These are phyloP conservation scores for Talaromyces funiculosus DNA, from an alignment of 2,329 filamentous ascomycete species.

Conservation along the genomic window DNA sequence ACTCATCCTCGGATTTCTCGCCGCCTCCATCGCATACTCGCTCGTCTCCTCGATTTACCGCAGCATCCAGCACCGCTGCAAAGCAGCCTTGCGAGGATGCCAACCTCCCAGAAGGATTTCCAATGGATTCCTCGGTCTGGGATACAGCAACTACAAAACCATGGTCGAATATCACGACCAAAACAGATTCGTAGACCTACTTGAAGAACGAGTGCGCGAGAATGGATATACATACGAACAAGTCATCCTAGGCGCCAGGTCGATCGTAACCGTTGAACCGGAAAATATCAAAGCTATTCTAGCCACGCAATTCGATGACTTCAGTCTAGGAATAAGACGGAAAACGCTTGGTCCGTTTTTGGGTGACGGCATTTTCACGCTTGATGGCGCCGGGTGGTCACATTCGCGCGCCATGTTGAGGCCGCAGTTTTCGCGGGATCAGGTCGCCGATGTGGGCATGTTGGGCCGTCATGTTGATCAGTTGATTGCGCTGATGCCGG, in stretches of 20 bases:
- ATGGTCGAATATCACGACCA: neutral
- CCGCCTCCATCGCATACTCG: neutral
- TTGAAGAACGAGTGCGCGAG: neutral
- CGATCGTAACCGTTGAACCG: conserved; percentile 13
- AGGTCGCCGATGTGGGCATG: conserved; percentile 52
- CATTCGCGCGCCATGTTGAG: conserved; percentile 10
- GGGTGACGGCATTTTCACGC: conserved; percentile 51
- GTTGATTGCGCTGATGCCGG: conserved; percentile 63
- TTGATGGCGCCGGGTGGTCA: conserved; percentile 68
- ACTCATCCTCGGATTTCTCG: neutral
- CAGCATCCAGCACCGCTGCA: neutral
- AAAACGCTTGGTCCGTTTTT: conserved; percentile 5
- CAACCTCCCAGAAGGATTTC: neutral
- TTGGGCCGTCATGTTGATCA: conserved; percentile 54
- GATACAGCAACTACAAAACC: neutral
- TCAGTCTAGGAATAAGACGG: conserved; percentile 26
- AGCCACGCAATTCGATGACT: conserved; percentile 13
- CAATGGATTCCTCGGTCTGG: neutral
- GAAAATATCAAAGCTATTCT: conserved; percentile 14
- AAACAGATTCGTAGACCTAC: neutral
- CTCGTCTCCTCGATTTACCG: neutral
- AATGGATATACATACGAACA: conserved; percentile 9
- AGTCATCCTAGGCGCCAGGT: neutral
- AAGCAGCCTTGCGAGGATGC: conserved; percentile 9
- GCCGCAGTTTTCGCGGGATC: conserved; percentile 24